These are phyloP conservation scores for Paracoccidioides lutzii DNA, from an alignment of 2,329 filamentous ascomycete genomes.

Conservation along the genomic window DNA sequence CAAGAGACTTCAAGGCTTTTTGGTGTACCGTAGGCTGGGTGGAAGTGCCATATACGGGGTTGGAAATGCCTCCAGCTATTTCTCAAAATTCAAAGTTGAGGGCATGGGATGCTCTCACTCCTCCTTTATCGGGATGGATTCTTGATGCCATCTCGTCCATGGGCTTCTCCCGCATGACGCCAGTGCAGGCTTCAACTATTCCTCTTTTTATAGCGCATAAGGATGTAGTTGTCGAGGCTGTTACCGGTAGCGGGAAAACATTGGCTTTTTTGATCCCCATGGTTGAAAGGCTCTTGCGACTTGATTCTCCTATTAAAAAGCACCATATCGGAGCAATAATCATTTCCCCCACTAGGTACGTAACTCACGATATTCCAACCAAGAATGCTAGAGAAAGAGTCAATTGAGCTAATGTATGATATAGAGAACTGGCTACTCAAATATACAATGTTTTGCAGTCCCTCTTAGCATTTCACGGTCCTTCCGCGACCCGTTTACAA, in stretches of 20 bases:
- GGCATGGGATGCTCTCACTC: slow-evolving; percentile 57
- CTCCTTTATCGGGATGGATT: slow-evolving; percentile 67
- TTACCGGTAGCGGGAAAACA: slow-evolving; percentile 86
- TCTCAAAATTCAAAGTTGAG: slow-evolving; percentile 28
- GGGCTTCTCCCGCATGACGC: slow-evolving; percentile 79
- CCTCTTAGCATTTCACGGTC: slow-evolving; percentile 68
- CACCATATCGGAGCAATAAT: slow-evolving; percentile 86
- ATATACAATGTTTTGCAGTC: slow-evolving; percentile 71
- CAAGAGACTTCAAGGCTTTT: no score
- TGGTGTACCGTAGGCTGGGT: background rate
- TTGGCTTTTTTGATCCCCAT: slow-evolving; percentile 74
- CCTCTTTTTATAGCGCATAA: slow-evolving; percentile 82
- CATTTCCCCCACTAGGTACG: slow-evolving; percentile 64
- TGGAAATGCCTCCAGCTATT: background rate
- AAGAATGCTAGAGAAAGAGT: background rate
- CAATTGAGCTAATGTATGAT: slow-evolving; percentile 5
- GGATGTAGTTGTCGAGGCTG: slow-evolving; percentile 84
- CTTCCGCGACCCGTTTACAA: slow-evolving; percentile 47
- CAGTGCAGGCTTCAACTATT: slow-evolving; percentile 85
- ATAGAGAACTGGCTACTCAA: slow-evolving; percentile 75
- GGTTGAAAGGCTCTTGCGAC: slow-evolving; percentile 65
- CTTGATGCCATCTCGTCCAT: slow-evolving; percentile 70
- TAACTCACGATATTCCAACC: background rate
- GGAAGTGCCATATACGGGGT: background rate
- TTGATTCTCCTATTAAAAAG: slow-evolving; percentile 72